Evolutionary conservation across 371 early-diverging fungal species (phyloP), one percentile per base, ranked within the genome.

Genomic region (Mortierella sp.): DNA sequence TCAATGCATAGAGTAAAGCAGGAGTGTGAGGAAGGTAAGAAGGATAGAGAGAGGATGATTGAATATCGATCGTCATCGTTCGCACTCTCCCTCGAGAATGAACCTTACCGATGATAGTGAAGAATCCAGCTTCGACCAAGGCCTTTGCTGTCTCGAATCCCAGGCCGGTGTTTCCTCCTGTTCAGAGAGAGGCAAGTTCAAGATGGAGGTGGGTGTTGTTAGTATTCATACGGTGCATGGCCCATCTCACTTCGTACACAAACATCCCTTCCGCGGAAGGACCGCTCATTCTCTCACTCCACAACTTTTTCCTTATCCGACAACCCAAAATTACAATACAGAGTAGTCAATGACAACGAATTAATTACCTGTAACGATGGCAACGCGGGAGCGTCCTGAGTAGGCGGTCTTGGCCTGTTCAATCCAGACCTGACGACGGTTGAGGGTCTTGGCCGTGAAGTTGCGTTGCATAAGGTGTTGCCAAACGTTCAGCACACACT

Each of bases 81-180:
- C 48, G 16, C 50, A 14, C 50, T 34, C 16, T 19, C 19, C 8
- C 34, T 31, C 31, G 6, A 31, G 14, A 19, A 19, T 52, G 24
- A 24, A 5, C 3, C 72, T 45, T 81, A 85, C 86, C 86, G 47
- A 85, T 79, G 38, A 82, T 42, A 19, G 78, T 77, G 11, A 60
- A 58, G 57, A 70, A 85, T 54, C 86, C 86, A 63, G 82, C 82
- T 28, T 85, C 86, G 16, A 85, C 86, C 50, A 85, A 47, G 0
- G 82, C 86, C 75, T 82, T 81, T 60, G 77, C 82, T 19, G 86
- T 85, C 50, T 85, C 86, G 70, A 68, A 82, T 68, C 86, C 86
- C 24, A 85, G 75, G 24, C 86, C 86, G 19, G 82, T 72, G 70
- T 85, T 85, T n/a, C 82, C 86, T 31, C 85, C 84, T 84, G 60